These are phyloP conservation scores for Eimeria acervulina DNA, from an alignment of 169 alveolate species.

Conservation along the genomic window DNA sequence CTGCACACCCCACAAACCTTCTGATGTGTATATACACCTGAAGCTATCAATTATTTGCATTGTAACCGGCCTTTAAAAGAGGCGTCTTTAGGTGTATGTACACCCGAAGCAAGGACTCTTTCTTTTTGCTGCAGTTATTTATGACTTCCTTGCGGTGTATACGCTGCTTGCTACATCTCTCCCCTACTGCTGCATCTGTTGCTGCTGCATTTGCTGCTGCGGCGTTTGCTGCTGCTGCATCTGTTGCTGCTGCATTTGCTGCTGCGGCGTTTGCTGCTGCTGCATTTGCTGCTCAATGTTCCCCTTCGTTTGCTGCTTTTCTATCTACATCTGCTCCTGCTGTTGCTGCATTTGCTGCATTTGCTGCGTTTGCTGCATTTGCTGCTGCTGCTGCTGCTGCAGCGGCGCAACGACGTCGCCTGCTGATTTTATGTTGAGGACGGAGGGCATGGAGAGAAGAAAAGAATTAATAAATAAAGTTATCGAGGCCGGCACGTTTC, in stretches of 20 bases:
- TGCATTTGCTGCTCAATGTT: not conserved
- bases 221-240: not conserved
- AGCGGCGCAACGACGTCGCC: slow-evolving; percentile 69
- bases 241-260: slow-evolving; percentile 19
- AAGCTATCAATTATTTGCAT: no score
- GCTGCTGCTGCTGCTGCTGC: slow-evolving; percentile 65
- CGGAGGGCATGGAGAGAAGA: slow-evolving; percentile 35
- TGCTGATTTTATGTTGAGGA: slow-evolving; percentile 35
- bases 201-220: slow-evolving; percentile 13
- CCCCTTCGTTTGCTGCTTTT: not conserved
- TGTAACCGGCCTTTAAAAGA: no score
- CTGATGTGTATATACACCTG: no score
- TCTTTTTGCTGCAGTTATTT: no score
- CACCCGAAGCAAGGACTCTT: no score
- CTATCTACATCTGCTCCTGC: not conserved
- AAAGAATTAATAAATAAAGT: slow-evolving; percentile 12
- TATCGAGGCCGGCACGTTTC: slow-evolving; percentile 38
- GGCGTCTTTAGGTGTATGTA: no score
- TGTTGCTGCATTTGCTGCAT: not conserved
- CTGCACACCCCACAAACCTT: no score
- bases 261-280: not conserved
- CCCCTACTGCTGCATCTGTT: not conserved
- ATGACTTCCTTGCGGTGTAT: not conserved
- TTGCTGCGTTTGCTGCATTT: not conserved
- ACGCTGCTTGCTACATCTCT: no score